Evolutionary conservation across 495 filamentous ascomycete species (phyloP), one percentile per base, ranked within the genome.

Genomic region (Penicillium goetzii): DNA sequence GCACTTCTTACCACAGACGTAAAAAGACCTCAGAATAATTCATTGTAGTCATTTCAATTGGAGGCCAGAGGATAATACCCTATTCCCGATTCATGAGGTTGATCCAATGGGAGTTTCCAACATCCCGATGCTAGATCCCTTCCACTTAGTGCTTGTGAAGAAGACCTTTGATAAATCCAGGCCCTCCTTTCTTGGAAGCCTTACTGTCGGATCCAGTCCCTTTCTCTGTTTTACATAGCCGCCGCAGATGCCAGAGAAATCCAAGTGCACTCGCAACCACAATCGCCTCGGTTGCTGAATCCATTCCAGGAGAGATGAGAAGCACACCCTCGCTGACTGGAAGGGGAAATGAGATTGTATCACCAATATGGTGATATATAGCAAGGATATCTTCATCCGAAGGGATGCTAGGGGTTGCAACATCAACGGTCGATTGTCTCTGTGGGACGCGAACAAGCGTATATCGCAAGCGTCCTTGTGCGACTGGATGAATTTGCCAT

Each of bases 391-490:
- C 40, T 23, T 47, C 6, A 19, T 58, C 28, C 17, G 10, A 47
- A 10, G 56, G 40, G 41, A 34, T 2, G 7, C 7, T 38, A 7
- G 56, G 56, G 6, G 38, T 6, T 6, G 26, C 26, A 47, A 3
- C 10, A 10, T 26, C 21, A 21, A 11, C 40, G 0, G 26, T 21
- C 40, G 6, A 4, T 15, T 45, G 26, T 17, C 1, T 15, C 40
- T 32, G 25, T 34, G 38, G 40, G 56, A 47, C 25, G 15, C 56
- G 56, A 23, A 47, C 56, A 34, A 58, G 56, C 21, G 56, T 58
- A 58, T 58, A 58, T 47, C 55, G 55, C 25, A 58, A 45, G 38
- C 55, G 55, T 43, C 55, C 55, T 9, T 45, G 36, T 11, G 55
- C 11, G 6, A 58, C 6, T 11, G 55, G 55, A 17, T 58, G 55